Percentiles rank a stretch among this genome's conserved stretches.
Evolutionary conservation across 2,329 filamentous ascomycete species (phyloP).

Genomic region (Penicillium italicum): DNA sequence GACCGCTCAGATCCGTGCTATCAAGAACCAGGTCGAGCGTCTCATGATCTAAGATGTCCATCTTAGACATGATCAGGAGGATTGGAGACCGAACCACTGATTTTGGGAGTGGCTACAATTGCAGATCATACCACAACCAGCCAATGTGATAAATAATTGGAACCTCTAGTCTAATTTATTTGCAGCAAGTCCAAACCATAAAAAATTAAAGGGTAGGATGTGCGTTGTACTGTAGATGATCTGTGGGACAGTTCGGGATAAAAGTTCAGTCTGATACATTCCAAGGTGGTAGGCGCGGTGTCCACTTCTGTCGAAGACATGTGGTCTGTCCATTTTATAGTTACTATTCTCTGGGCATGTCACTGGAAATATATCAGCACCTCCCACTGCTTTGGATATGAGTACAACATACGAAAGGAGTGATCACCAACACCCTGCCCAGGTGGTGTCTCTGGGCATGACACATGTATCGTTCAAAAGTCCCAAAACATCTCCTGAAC

Average conservation of each 20-base stretch:
- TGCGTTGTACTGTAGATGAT: background rate
- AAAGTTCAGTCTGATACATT: no score
- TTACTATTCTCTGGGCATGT: background rate
- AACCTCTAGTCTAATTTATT: background rate
- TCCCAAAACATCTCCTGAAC: background rate
- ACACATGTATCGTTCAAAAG: background rate
- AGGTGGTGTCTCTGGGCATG: no score
- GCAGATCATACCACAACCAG: background rate
- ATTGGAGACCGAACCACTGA: background rate
- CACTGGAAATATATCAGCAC: background rate
- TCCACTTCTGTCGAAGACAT: background rate
- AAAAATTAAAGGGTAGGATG: background rate
- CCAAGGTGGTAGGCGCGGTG: background rate
- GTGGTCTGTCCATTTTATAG: background rate
- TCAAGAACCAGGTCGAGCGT: constrained; percentile 95
- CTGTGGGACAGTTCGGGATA: no score
- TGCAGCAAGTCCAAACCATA: background rate
- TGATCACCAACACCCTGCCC: no score
- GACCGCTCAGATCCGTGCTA: constrained; percentile 76
- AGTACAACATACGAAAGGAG: no score
- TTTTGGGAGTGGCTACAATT: background rate
- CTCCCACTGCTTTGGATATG: no score
- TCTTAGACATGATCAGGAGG: background rate
- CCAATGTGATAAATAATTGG: background rate
- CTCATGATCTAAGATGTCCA: constrained; percentile 40